Evolutionary conservation across 345 rosid genomes (phyloP), one percentile per base, ranked within the genome.

Genomic region (Gossypium thurberi): DNA sequence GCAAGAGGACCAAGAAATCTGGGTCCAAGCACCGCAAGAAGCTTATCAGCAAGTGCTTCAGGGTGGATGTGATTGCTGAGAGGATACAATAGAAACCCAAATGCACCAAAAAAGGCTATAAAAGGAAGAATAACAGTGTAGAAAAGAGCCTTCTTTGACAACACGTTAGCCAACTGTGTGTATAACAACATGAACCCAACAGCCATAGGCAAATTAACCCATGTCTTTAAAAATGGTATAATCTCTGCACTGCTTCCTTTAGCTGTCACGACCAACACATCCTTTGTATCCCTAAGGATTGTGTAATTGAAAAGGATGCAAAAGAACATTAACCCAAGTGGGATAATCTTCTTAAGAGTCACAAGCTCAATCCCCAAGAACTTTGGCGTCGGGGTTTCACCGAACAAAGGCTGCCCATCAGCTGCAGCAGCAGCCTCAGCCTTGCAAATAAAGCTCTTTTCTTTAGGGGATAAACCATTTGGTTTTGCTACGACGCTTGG

Each of bases 131-230:
- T 94, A 57, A 89, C 93, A 17, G 95, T 76, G 74, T 91, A 94
- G 76, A 94, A 94, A 46, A 94, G 86, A 40, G 98, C 95, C 83
- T 92, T 78, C 82, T 90, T 94, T 15, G 98, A 86, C 81, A 94
- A 78, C 52, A 88, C 90, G 79, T 88, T 85, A 23, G 98, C 79
- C 71, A 94, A 82, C 44, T 89, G 87, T 1, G 94, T 87, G 85
- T 94, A 94, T 6, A 90, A 75, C 81, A 94, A 59, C 99, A 94
- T 94, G 79, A 94, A 94, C 56, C 99, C 99, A 81, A 94, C 64
- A 73, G 99, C 99, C 98, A 94, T 89, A 60, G 99, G 99, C 78
- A 94, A 87, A 83, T 94, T 94, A 58, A 94, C 98, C 99, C 98
- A 94, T 43, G 99, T 94, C 83, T 94, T 94, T 75, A 94, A 71